Evolutionary conservation across 495 filamentous ascomycete species (phyloP).

Genomic region (Neurospora intermedia): DNA sequence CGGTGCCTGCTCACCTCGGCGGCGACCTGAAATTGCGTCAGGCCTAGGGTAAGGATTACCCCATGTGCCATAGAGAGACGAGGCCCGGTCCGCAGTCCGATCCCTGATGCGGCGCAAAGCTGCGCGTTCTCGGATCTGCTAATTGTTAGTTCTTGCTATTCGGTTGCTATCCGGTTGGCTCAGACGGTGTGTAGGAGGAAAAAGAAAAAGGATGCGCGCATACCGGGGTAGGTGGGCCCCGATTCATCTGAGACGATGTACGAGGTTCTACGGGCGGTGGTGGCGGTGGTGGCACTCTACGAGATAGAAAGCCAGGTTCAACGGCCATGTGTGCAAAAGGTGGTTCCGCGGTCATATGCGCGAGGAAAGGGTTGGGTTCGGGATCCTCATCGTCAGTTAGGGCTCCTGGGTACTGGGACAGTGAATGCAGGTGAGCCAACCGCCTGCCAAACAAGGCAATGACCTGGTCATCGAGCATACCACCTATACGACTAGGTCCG

Average conservation of each 20-base stretch:
- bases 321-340: slow-evolving; percentile 7
- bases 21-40: background rate
- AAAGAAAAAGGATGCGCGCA: background rate
- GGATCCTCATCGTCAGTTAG: slow-evolving; percentile 4
- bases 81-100: background rate
- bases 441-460: slow-evolving; percentile 20
- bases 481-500: slow-evolving; percentile 6
- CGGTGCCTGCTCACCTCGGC: background rate
- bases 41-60: background rate
- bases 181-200: background rate
- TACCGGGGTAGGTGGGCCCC: slow-evolving; percentile 6
- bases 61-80: background rate
- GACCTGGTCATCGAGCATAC: slow-evolving; percentile 16
- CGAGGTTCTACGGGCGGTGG: background rate
- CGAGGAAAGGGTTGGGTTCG: background rate
- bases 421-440: slow-evolving; percentile 18
- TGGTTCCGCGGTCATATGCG: background rate
- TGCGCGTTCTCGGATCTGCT: background rate
- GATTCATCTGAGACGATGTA: background rate
- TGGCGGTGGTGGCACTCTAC: background rate
- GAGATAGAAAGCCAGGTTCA: slow-evolving; percentile 9
- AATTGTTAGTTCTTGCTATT: background rate
- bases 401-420: slow-evolving; percentile 9
- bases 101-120: background rate
- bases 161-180: background rate